Base-by-base conservation (phyloP, 2,329 filamentous ascomycete species). In the Penicillium psychrosexuale region DNA sequence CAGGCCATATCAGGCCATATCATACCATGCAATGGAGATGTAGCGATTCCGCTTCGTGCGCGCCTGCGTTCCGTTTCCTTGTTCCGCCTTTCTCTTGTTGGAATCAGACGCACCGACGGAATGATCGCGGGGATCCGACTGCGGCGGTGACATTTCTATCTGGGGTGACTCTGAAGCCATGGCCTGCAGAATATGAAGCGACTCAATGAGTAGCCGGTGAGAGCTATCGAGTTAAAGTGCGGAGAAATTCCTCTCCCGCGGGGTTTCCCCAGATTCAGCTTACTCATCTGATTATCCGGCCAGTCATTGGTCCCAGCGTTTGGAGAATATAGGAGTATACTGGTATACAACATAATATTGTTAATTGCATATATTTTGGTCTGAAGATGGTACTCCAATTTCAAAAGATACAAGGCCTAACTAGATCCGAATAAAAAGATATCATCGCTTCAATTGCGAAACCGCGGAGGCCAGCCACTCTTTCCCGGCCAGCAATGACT, bases 31-130 rank as follows among this genome's bases (percentile, higher is more conserved):
- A 62, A 87, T 85, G 28, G 83, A 85, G 61, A 86, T 86, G 70
- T 87, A 87, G 61, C 84, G 80, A 74, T 85, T 86, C 69, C 84
- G 79, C 77, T 86, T 86, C 61, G 83, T 78, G 61, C 83, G 78
- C 61, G 78, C 78, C 53, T 80, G 80, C 15, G 75, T 75, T 72
- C 74, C 74, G 72, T 71, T 74, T 61, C 63, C 58, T 48, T 69
- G 69, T 69, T 76, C 74, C 67, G 72, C 72, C 60, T 75, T 76
- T 64, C 74, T 70, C 68, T 77, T 77, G 42, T 63, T 62, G 30
- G 65, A 64, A 45, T 72, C 69, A n/a, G 58, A 59, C 33, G 62
- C 50, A 24, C 64, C 60, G 22, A 63, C 51, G 31, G 59, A 53
- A 43, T 65, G 66, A n/a, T 68, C 68, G 11, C 56, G 62, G 48